These are phyloP conservation scores for Alternaria sp. DNA, from an alignment of 2,329 filamentous ascomycete genomes.

Conservation along the genomic window DNA sequence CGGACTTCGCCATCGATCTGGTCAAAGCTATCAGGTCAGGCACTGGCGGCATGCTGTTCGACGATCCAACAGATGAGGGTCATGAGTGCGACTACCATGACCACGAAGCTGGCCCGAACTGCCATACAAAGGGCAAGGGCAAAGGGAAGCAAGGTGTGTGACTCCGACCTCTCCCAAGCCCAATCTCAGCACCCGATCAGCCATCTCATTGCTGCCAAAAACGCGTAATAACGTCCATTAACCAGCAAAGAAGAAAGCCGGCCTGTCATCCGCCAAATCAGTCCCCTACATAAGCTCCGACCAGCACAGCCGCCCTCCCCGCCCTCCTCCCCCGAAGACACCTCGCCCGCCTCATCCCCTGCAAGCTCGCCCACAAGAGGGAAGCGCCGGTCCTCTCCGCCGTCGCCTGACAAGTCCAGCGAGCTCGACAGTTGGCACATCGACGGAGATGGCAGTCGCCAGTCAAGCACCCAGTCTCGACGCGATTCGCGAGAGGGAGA, in stretches of 20 bases:
- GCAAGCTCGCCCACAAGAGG: conserved; percentile 42
- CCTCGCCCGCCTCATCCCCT: conserved; percentile 34
- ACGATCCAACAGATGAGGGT: conserved; percentile 56
- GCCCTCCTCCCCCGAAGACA: conserved; percentile 32
- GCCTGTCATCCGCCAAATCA: conserved; percentile 41
- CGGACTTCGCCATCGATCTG: conserved; percentile 61
- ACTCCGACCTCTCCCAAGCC: conserved; percentile 18
- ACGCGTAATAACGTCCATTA: conserved; percentile 45
- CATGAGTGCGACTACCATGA: conserved; percentile 60
- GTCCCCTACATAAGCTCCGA: conserved; percentile 35
- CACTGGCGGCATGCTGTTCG: conserved; percentile 58
- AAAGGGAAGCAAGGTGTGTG: conserved; percentile 49
- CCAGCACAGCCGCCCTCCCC: conserved; percentile 41
- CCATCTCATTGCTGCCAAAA: conserved; percentile 15
- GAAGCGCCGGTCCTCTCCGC: conserved; percentile 42
- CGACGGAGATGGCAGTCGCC: conserved; percentile 39
- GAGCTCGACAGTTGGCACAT: conserved; percentile 43
- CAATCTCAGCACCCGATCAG: conserved; percentile 12
- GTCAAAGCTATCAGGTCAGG: conserved; percentile 59
- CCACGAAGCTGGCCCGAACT: conserved; percentile 54
- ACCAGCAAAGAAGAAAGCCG: conserved; percentile 46
- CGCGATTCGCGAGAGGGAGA: conserved; percentile 26
- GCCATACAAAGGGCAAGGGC: conserved; percentile 45
- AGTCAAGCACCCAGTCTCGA: conserved; percentile 35
- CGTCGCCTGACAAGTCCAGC: conserved; percentile 45